These are phyloP conservation scores for Nemania serpens DNA, from an alignment of 2,329 filamentous ascomycete genomes.

Conservation along the genomic window DNA sequence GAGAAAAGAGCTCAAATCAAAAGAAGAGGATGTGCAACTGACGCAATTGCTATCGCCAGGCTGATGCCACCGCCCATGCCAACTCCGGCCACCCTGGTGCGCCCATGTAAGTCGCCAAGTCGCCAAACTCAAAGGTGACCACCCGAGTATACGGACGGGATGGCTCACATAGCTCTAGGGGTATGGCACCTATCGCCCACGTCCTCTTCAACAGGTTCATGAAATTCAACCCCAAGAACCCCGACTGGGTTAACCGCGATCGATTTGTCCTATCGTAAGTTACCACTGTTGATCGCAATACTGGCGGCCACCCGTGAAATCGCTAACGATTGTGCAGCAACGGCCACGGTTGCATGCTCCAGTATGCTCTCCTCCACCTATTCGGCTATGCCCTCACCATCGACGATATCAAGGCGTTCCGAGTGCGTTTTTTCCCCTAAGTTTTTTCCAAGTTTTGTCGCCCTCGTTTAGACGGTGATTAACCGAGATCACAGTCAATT, in stretches of 20 bases:
- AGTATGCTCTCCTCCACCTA: constrained; percentile 96
- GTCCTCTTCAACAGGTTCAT: constrained; percentile 99
- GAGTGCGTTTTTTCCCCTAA: constrained; percentile 64
- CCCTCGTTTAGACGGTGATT: constrained; percentile 17
- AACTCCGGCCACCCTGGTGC: constrained; percentile 99
- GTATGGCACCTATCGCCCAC: constrained; percentile 92
- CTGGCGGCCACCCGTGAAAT: neutral
- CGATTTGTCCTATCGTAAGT: constrained; percentile 99
- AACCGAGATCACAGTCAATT: constrained; percentile 46
- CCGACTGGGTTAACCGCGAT: constrained; percentile 95
- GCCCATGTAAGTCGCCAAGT: constrained; percentile 72
- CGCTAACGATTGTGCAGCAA: constrained; percentile 63
- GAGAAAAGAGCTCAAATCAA: no score
- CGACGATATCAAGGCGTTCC: constrained; percentile 95
- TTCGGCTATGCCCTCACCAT: constrained; percentile 87
- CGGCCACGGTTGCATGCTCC: constrained; percentile 98
- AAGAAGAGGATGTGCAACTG: constrained; percentile 24
- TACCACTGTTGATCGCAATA: neutral
- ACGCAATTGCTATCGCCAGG: constrained; percentile 57
- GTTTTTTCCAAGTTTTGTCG: neutral
- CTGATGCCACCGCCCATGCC: constrained; percentile 94
- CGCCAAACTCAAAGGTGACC: neutral
- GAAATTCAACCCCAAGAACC: constrained; percentile 99
- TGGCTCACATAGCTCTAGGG: constrained; percentile 50
- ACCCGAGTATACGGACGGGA: constrained; percentile 10